These are phyloP conservation scores for Hypocreales sp. DNA, from an alignment of 2,329 filamentous ascomycete genomes.

Conservation along the genomic window DNA sequence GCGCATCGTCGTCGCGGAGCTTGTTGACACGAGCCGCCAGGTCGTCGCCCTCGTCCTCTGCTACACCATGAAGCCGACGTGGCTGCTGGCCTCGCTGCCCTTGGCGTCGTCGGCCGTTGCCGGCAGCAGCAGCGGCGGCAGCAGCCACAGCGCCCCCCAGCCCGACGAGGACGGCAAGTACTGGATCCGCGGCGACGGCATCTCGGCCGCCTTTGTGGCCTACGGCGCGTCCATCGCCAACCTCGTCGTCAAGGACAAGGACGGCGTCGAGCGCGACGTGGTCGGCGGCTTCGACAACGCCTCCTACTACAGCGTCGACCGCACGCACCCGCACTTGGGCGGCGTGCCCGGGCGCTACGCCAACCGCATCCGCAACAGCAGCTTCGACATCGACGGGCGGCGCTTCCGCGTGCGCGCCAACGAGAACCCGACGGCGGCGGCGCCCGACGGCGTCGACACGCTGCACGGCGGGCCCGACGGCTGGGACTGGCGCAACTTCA, in stretches of 20 bases:
- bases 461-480: slow-evolving; percentile 56
- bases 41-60: too few species aligned
- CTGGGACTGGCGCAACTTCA: slow-evolving; percentile 70
- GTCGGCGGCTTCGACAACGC: slow-evolving; percentile 66
- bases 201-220: slow-evolving; percentile 54
- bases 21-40: too few species aligned
- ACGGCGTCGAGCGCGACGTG: slow-evolving; percentile 54
- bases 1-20: too few species aligned
- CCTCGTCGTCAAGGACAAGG: slow-evolving; percentile 52
- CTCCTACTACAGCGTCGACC: slow-evolving; percentile 49
- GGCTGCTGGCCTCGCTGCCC: neutral
- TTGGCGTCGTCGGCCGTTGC: slow-evolving; percentile 2
- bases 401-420: slow-evolving; percentile 46
- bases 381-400: slow-evolving; percentile 50
- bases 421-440: slow-evolving; percentile 37
- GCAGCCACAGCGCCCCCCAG: slow-evolving; percentile 8
- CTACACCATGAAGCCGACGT: neutral
- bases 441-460: slow-evolving; percentile 42
- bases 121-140: slow-evolving; percentile 3
- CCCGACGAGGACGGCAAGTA: slow-evolving; percentile 53
- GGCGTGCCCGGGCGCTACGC: slow-evolving; percentile 63
- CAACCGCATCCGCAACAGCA: slow-evolving; percentile 67
- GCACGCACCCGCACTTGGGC: slow-evolving; percentile 55
- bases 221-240: slow-evolving; percentile 63
- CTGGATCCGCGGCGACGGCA: slow-evolving; percentile 50